Base-by-base conservation (phyloP, 2,329 filamentous ascomycete species). In the Byssoonygena ceratinophila region DNA sequence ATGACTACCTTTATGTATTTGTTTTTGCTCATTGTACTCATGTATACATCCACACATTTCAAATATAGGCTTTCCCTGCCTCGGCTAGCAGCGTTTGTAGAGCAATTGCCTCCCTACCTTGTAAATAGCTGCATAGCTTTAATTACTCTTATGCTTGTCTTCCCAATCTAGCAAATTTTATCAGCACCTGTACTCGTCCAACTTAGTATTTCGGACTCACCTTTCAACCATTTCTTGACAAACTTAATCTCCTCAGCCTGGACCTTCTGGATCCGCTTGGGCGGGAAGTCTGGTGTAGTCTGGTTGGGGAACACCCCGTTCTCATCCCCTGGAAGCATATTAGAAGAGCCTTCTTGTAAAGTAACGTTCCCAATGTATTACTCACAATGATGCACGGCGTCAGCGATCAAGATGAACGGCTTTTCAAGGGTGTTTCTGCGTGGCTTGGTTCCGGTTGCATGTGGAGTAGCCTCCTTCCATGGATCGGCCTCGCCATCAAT, bases 371-470 rank as follows among this genome's bases (percentile, higher is more conserved):
- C n/a, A n/a, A n/a, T n/a, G n/a, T n/a, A n/a, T n/a, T 84, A 82
- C 59, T 87, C 84, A 83, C 85, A 92, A 64, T 91, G 86, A 66
- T 94, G 87, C 18, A 90, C 85, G 0, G 80, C 85, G n/a, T 77
- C 77, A 2, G 75, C 71, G 43, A 94, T 87, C 43, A 91, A 63
- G n/a, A 87, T 74, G 57, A 83, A 85, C 0, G 87, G 87, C 70
- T 89, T 77, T 45, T 74, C 76, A 0, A 72, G 68, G 0, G 84
- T 85, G 41, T 77, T 84, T 12, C 71, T 67, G 18, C 85, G 73
- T 27, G 73, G 68, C 0, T 75, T 72, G 0, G 81, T 76, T 1
- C 73, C 77, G n/a, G 80, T 76, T 0, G 81, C 82, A 46, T 91
- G 82, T 0, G 84, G 80, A 0, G 83, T 85, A 0, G 84, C 85